Evolutionary conservation across 768 basidiomycete genomes (phyloP).

Genomic region (Albatrellus ellisii): DNA sequence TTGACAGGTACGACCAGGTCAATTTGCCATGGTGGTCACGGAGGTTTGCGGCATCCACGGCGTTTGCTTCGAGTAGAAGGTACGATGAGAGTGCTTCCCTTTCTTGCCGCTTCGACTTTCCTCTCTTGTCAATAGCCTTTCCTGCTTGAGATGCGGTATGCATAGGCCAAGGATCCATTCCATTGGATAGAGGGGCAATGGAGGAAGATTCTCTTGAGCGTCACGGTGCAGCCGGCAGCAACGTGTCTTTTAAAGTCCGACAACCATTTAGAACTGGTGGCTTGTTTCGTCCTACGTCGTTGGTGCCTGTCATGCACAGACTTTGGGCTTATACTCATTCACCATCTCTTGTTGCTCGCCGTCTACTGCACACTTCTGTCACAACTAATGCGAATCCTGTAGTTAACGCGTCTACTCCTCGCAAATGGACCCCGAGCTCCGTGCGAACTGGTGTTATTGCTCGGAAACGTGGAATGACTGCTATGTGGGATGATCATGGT

Average conservation of each 20-base stretch:
- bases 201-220: constrained; percentile 4
- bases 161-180: constrained; percentile 12
- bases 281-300: neutral
- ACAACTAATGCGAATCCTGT: too few species aligned
- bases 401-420: constrained; percentile 18
- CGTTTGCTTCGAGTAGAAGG: constrained; percentile 44
- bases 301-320: constrained; percentile 21
- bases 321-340: constrained; percentile 31
- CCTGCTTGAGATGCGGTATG: neutral
- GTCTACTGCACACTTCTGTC: constrained; percentile 23
- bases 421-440: constrained; percentile 77
- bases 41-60: constrained; percentile 44
- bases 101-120: constrained; percentile 21
- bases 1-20: constrained; percentile 37
- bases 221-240: neutral
- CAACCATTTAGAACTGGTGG: neutral
- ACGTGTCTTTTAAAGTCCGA: neutral
- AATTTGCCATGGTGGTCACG: constrained; percentile 28
- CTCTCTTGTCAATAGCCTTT: neutral
- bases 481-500: constrained; percentile 86
- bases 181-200: neutral
- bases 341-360: constrained; percentile 27
- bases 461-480: constrained; percentile 91
- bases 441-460: constrained; percentile 89
- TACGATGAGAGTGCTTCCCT: constrained; percentile 23